These are phyloP conservation scores for Argentina anserina DNA, from an alignment of 306 rosid species.

Conservation along the genomic window DNA sequence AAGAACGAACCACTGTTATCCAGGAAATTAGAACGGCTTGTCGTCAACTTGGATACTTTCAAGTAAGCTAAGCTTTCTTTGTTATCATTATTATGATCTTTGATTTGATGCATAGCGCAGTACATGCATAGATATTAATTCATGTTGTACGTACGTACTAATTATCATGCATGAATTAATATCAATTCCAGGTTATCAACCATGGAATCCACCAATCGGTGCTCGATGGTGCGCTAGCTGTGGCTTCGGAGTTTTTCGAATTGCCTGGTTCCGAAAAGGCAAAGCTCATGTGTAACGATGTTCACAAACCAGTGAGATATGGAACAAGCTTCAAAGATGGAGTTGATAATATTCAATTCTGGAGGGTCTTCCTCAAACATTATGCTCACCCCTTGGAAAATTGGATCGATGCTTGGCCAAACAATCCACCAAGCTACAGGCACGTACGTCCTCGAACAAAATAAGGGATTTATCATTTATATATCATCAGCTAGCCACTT, in stretches of 20 bases:
- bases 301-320: constrained; percentile 46
- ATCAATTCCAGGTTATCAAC: constrained; percentile 32
- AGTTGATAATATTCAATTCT: constrained; percentile 36
- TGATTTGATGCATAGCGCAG: not conserved
- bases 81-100: not conserved
- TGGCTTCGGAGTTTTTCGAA: constrained; percentile 37
- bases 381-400: constrained; percentile 48
- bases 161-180: not conserved
- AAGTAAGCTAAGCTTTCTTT: constrained; percentile 20
- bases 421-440: constrained; percentile 47
- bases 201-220: constrained; percentile 45
- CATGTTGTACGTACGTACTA: not conserved
- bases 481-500: not conserved
- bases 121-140: too few species aligned
- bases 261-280: constrained; percentile 39
- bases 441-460: not conserved
- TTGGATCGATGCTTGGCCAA: constrained; percentile 50
- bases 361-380: constrained; percentile 62
- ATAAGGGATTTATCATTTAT: not conserved
- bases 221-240: constrained; percentile 34
- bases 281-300: constrained; percentile 43
- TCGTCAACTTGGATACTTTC: constrained; percentile 46
- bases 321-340: constrained; percentile 49
- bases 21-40: constrained; percentile 31
- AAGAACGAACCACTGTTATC: constrained; percentile 21